Evolutionary conservation across 768 basidiomycete species (phyloP).

Genomic region (Cantharellus cinnabarinus): DNA sequence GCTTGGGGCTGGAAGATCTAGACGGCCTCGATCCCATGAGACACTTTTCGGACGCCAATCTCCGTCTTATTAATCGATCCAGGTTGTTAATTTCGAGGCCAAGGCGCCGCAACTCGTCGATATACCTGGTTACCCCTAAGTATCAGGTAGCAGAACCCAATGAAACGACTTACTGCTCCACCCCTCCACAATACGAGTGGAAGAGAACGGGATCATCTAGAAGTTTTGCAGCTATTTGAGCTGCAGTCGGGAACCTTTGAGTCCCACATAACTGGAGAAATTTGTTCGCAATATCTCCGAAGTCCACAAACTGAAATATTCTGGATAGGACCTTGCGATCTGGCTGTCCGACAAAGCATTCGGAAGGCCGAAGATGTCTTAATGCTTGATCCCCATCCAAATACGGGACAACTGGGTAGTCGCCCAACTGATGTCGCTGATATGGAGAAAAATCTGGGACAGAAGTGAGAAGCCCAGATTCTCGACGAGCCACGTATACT

Average conservation of each 20-base stretch:
- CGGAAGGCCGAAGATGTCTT: conserved; percentile 13
- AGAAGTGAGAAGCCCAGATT: not conserved
- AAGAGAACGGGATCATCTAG: conserved; percentile 50
- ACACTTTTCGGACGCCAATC: conserved; percentile 52
- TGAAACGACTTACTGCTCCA: conserved; percentile 32
- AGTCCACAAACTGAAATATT: conserved; percentile 76
- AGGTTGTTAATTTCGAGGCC: conserved; percentile 48
- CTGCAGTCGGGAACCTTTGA: conserved; percentile 65
- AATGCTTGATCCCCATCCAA: conserved; percentile 10
- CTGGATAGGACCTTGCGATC: conserved; percentile 46
- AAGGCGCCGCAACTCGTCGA: conserved; percentile 64
- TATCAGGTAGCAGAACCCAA: conserved; percentile 2
- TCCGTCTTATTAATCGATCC: conserved; percentile 27
- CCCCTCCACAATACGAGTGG: conserved; percentile 47
- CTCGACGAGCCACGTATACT: not conserved
- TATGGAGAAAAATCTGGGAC: conserved; percentile 33
- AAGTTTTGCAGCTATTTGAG: conserved; percentile 55
- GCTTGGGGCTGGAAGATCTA: no score
- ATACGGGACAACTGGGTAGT: conserved; percentile 42
- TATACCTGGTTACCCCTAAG: conserved; percentile 31
- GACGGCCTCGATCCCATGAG: conserved; percentile 40
- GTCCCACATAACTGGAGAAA: conserved; percentile 82
- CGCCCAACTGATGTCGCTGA: conserved; percentile 38
- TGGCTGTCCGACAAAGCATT: conserved; percentile 47
- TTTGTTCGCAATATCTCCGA: conserved; percentile 57